Base-by-base conservation (phyloP, 2,329 filamentous ascomycete genomes). In the Colletotrichum eremochloae region DNA sequence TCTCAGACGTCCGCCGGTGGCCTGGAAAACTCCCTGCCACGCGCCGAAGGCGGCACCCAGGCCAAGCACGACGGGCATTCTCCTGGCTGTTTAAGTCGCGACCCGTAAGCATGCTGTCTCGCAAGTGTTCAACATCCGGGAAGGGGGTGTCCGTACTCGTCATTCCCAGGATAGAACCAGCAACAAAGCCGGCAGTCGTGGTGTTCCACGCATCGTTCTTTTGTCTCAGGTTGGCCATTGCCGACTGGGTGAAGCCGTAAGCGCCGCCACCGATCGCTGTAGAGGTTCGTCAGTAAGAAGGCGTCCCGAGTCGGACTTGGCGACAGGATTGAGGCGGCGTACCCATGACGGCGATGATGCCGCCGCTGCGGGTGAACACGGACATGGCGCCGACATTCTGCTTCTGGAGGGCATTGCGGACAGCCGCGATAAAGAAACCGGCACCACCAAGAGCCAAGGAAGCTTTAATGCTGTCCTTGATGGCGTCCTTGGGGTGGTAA, bases 401-500 rank as follows among this genome's bases (percentile, higher is more conserved):
- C 86, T 91, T 95, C 67, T 92, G 88, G 77, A 98, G 88, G 71
- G 95, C 94, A 86, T 97, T 98, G 86, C 95, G 93, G 76, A 97
- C 88, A 67, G 93, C 92, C 63, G 94, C 92, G 73, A 93, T 81
- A 82, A 94, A 88, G 80, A 93, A 84, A 77, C 95, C 95, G 72
- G 89, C 88, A 72, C 85, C 84, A 78, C 91, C 90, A 73, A 92
- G 91, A 77, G 94, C 83, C 75, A 91, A 78, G 52, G 88, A 89
- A 74, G 90, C 90, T 80, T 89, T 90, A 80, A 92, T 84, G 63
- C 92, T 88, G 75, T 88, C 87, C 75, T 88, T 87, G 77, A 97
- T 83, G 76, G 94, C 91, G 87, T 97, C 93, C 82, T 91, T 90
- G 61, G 92, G 90, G 75, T 93, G 89, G 83, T 92, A 97, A 74